These are phyloP conservation scores for Cadophora sp. DNA, from an alignment of 2,329 filamentous ascomycete species.

Conservation along the genomic window DNA sequence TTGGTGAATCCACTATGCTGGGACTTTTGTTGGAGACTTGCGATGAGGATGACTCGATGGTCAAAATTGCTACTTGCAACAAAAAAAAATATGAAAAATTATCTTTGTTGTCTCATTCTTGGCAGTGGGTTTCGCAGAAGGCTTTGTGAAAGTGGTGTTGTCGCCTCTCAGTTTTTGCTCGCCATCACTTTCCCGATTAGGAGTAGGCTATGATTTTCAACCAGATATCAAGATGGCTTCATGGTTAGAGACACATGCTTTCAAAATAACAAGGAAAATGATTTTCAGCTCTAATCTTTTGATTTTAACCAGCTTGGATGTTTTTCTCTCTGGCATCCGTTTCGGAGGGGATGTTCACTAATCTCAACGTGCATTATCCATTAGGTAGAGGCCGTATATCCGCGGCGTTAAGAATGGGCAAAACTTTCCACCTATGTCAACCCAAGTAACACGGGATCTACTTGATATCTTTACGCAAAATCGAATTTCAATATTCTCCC, in stretches of 20 bases:
- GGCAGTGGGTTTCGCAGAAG: neutral
- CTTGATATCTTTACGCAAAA: no score
- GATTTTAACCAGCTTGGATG: no score
- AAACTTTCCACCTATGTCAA: neutral
- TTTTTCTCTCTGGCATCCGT: neutral
- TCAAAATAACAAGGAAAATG: no score
- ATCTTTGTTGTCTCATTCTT: neutral
- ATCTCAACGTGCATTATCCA: neutral
- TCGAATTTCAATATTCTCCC: no score
- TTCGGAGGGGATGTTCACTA: neutral
- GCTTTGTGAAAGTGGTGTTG: neutral
- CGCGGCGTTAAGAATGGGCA: neutral
- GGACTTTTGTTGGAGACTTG: neutral
- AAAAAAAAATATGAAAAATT: conserved; percentile 1
- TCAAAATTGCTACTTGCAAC: conserved; percentile 15
- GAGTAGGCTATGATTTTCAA: neutral
- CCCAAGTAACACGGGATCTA: neutral
- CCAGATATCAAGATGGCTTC: no score
- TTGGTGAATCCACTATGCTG: conserved; percentile 7
- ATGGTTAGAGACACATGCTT: no score
- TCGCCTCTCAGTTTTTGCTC: neutral
- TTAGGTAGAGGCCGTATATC: neutral
- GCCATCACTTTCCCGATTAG: conserved; percentile 9
- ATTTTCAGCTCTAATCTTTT: no score
- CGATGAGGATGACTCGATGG: conserved; percentile 16